Percentiles rank a stretch among this genome's conserved stretches.
Evolutionary conservation across 2,329 filamentous ascomycete genomes (phyloP).

Genomic region (Anthostomella pinea): DNA sequence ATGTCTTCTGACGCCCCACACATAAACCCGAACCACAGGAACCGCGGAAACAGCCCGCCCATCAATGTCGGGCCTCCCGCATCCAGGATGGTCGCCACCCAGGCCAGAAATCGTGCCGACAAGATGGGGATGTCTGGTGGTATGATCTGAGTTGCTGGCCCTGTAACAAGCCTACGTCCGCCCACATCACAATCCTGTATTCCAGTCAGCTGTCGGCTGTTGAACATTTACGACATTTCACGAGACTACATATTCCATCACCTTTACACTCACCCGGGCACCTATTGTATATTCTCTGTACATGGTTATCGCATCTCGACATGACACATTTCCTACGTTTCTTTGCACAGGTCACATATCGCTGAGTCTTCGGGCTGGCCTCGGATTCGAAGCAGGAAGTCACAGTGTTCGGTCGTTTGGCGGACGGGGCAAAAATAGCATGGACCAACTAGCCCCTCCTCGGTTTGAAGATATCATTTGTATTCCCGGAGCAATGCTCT

Average conservation of each 20-base stretch:
- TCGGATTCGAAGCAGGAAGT: slow-evolving; percentile 24
- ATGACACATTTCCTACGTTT: slow-evolving; percentile 10
- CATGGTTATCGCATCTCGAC: slow-evolving; percentile 10
- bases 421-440: slow-evolving; percentile 11
- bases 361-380: slow-evolving; percentile 22
- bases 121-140: slow-evolving; percentile 38
- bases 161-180: too few relatives aligned
- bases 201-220: too few relatives aligned
- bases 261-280: slow-evolving; percentile 3
- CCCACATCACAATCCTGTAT: too few relatives aligned
- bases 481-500: background rate
- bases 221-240: slow-evolving; percentile 16
- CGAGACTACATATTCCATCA: slow-evolving; percentile 19
- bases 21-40: slow-evolving; percentile 16
- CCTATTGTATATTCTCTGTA: slow-evolving; percentile 23
- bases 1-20: slow-evolving; percentile 37
- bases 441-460: too few relatives aligned
- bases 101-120: slow-evolving; percentile 24
- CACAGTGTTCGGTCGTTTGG: slow-evolving; percentile 15
- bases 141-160: slow-evolving; percentile 50
- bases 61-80: slow-evolving; percentile 33
- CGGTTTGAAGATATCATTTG: slow-evolving; percentile 1
- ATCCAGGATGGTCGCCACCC: slow-evolving; percentile 34
- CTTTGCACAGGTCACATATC: slow-evolving; percentile 10
- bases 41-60: slow-evolving; percentile 25